Percentiles rank a stretch among this genome's conserved stretches.
Conservation (phyloP, 2,329 filamentous ascomycete species). For the Clarireedia monteithiana region DNA sequence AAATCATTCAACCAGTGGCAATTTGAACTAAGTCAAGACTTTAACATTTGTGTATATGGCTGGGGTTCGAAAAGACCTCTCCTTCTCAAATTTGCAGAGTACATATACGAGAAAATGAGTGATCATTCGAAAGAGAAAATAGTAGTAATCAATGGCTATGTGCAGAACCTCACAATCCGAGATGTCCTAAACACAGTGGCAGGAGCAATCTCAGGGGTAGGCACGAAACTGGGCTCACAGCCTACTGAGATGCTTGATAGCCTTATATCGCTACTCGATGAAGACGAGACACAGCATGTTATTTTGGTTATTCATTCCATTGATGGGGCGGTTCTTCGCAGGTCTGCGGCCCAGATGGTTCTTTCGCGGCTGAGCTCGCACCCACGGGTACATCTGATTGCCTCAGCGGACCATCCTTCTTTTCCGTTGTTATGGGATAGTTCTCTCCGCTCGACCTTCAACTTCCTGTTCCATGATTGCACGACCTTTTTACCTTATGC, state of each 20-base stretch:
- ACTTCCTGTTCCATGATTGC: slow-evolving; percentile 87
- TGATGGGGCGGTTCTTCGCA: slow-evolving; percentile 71
- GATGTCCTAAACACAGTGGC: slow-evolving; percentile 65
- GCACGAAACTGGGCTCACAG: slow-evolving; percentile 37
- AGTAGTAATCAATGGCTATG: slow-evolving; percentile 82
- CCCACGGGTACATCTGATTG: slow-evolving; percentile 62
- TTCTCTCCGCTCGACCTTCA: slow-evolving; percentile 71
- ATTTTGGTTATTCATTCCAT: slow-evolving; percentile 79
- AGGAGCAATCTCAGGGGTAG: slow-evolving; percentile 44
- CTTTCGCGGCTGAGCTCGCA: slow-evolving; percentile 72
- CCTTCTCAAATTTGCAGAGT: slow-evolving; percentile 65
- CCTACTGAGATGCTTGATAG: slow-evolving; percentile 61
- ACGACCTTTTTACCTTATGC: slow-evolving; percentile 77
- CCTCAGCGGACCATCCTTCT: slow-evolving; percentile 80
- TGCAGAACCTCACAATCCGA: slow-evolving; percentile 54
- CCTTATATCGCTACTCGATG: slow-evolving; percentile 54
- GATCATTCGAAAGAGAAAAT: slow-evolving; percentile 42
- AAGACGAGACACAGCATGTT: slow-evolving; percentile 39
- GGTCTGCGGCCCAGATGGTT: slow-evolving; percentile 58
- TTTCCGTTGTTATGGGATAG: slow-evolving; percentile 88
- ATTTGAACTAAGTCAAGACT: slow-evolving; percentile 81
- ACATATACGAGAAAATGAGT: slow-evolving; percentile 45
- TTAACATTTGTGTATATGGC: slow-evolving; percentile 86
- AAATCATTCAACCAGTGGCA: slow-evolving; percentile 85
- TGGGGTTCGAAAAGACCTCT: slow-evolving; percentile 82